These are phyloP conservation scores for Aurifilum marmelostoma DNA, from an alignment of 2,329 filamentous ascomycete species.

Conservation along the genomic window DNA sequence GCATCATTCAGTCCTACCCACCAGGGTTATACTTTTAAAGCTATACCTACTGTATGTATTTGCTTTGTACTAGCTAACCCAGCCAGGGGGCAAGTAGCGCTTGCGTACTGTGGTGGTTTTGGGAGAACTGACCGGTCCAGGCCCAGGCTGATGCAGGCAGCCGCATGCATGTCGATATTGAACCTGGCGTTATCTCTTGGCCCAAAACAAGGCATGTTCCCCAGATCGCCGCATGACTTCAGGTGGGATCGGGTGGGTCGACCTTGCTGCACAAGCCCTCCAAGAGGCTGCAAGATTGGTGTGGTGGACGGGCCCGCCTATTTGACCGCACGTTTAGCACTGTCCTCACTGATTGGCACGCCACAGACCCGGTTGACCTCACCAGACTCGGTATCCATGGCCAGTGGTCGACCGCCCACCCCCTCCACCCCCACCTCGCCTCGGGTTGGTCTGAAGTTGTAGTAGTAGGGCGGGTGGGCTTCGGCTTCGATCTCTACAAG, in stretches of 20 bases:
- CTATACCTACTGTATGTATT: background rate
- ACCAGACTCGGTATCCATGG: constrained; percentile 9
- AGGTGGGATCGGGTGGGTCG: constrained; percentile 20
- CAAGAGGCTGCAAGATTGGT: constrained; percentile 21
- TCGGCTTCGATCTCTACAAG: background rate
- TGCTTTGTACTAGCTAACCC: no score
- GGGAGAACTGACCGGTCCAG: constrained; percentile 1
- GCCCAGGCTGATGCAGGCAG: constrained; percentile 10
- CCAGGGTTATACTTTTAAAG: background rate
- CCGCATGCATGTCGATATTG: constrained; percentile 12
- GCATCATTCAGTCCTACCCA: background rate
- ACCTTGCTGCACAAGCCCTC: constrained; percentile 17
- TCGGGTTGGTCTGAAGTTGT: background rate
- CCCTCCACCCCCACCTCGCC: background rate
- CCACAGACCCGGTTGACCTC: background rate
- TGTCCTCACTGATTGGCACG: constrained; percentile 17
- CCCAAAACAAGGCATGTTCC: constrained; percentile 20
- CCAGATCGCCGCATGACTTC: constrained; percentile 26
- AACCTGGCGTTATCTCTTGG: constrained; percentile 22
- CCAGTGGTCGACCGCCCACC: constrained; percentile 1
- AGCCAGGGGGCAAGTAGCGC: background rate
- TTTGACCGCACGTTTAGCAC: constrained; percentile 20
- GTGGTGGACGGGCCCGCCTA: constrained; percentile 2
- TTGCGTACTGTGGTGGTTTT: background rate
- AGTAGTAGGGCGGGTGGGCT: no score